Evolutionary conservation across 208 protist genomes (phyloP), one percentile per base, ranked within the genome.

Genomic region (Naegleria gruberi): DNA sequence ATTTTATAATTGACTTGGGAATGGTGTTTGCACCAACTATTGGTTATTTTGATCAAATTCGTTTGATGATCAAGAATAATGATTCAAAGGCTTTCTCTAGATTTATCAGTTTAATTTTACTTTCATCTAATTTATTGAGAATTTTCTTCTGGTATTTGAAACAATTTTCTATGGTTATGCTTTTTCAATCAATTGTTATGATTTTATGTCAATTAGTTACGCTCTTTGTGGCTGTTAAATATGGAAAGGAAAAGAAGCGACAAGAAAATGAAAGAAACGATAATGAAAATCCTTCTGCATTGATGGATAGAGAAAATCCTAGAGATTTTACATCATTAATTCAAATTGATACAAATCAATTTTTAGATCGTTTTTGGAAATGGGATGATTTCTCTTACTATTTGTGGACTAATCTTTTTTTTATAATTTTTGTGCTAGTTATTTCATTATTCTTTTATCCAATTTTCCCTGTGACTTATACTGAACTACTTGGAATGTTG

Each of bases 41-140:
- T 12, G 92, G 92, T 40, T 93, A 92, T 57, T 42, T 93, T 6
- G 81, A 90, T 90, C 92, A 93, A 82, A 93, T 93, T n/a, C 51
- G 87, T 43, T 45, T 82, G 8, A 93, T 93, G 10, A 19, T 77
- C 30, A 37, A 89, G 40, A 74, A 45, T 47, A 23, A 42, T 0
- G 84, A 51, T 57, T 43, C 65, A 10, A 89, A 93, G 19, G 92
- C 74, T 5, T 93, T 93, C n/a, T 87, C 65, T n/a, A 91, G 2
- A 12, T 41, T 90, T 45, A 83, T 92, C 8, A 91, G 45, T 45
- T 41, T 92, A n/a, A 93, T 93, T 40, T 26, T 93, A 6, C 34
- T 93, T 0, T 41, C 86, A 1, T 74, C 90, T 17, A 92, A 92
- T 45, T 87, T 90, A 34, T 46, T 93, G 15, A 40, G 92, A 87